Evolutionary conservation across 2,329 filamentous ascomycete genomes (phyloP).

Genomic region (Colletotrichum endophyticum): DNA sequence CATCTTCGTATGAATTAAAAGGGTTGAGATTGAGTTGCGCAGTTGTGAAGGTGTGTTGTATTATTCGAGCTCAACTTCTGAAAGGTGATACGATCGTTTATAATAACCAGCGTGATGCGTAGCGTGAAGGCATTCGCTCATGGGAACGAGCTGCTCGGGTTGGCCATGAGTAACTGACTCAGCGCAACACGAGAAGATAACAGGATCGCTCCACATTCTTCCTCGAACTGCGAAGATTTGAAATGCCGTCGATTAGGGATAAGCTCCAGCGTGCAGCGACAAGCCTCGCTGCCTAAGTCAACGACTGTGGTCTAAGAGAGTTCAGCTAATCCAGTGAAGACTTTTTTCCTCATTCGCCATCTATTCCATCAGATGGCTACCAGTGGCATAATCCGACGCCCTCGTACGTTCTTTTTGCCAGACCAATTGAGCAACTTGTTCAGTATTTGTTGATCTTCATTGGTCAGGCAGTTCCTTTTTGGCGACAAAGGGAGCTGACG

Average conservation of each 20-base stretch:
- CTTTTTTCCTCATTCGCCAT: neutral
- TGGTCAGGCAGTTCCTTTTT: neutral
- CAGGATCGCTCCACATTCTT: neutral
- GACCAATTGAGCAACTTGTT: neutral
- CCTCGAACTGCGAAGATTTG: neutral
- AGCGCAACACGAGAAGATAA: neutral
- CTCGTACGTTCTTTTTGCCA: neutral
- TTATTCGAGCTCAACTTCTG: neutral
- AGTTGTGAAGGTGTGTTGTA: neutral
- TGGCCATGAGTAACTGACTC: neutral
- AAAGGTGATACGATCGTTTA: neutral
- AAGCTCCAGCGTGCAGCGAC: neutral
- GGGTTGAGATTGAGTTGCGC: neutral
- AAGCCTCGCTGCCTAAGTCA: neutral
- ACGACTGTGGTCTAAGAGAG: neutral
- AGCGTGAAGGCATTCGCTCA: neutral
- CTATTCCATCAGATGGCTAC: neutral
- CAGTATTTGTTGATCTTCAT: neutral
- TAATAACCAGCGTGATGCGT: neutral
- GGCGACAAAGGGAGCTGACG: neutral
- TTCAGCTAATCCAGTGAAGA: neutral
- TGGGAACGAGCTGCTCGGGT: neutral
- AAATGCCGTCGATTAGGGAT: neutral
- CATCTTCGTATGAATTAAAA: neutral
- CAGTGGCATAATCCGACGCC: neutral